phyloP scores from a whole-genome alignment of 352 stramenopile species.

The Phytophthora melonis region DNA sequence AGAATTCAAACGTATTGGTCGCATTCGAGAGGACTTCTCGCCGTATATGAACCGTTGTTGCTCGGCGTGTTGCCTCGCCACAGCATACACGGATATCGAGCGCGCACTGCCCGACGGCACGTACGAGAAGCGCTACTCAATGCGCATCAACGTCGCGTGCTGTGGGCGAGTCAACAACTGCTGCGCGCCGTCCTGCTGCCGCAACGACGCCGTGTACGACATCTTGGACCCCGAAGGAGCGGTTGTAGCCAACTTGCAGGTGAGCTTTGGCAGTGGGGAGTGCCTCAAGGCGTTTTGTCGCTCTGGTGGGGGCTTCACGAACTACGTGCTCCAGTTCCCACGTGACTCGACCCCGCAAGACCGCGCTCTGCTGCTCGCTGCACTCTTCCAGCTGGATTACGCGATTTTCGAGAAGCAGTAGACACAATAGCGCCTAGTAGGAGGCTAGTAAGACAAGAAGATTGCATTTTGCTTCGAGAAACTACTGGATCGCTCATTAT shows the following conservation, averaged over 20 bases:
- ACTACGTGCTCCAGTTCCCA: conserved; percentile 73
- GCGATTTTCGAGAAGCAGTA: conserved; percentile 56
- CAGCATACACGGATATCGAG: conserved; percentile 77
- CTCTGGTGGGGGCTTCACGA: conserved; percentile 54
- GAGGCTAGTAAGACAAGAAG: background rate
- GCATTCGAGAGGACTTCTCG: conserved; percentile 64
- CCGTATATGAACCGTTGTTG: conserved; percentile 57
- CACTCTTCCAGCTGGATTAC: conserved; percentile 73
- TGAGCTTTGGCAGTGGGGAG: conserved; percentile 49
- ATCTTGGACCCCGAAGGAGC: conserved; percentile 65
- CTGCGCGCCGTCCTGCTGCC: conserved; percentile 68
- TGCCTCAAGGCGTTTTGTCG: conserved; percentile 46
- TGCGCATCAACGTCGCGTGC: conserved; percentile 66
- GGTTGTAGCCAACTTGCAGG: conserved; percentile 63
- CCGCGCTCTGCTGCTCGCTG: conserved; percentile 62
- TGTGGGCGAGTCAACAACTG: conserved; percentile 76
- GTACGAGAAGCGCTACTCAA: conserved; percentile 62
- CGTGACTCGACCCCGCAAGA: conserved; percentile 61
- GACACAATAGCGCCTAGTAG: background rate
- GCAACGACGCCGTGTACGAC: conserved; percentile 75
- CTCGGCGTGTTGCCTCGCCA: conserved; percentile 57
- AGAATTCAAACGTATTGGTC: conserved; percentile 42
- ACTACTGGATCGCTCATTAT: background rate
- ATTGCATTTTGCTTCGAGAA: background rate
- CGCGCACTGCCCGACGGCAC: conserved; percentile 55